Conservation (phyloP, 73 alveolate species). For the Durusdinium trenchii region DNA sequence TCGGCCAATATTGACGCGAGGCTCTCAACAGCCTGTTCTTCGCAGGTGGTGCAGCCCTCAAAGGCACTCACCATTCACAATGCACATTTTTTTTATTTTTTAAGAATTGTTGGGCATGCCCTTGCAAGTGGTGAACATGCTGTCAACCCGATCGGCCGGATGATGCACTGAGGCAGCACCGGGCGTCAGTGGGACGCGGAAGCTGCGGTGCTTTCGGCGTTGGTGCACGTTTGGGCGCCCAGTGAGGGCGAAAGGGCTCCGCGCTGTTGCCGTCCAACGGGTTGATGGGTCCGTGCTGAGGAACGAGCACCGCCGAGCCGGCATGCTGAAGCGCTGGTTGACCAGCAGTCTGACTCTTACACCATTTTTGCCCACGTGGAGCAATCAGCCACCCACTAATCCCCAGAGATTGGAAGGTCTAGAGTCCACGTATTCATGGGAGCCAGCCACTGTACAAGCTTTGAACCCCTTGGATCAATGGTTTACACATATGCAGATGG, state of each 20-base stretch:
- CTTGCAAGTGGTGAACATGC: not conserved
- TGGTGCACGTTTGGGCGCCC: slow-evolving; percentile 11
- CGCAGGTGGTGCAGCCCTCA: slow-evolving; percentile 17
- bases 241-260: not conserved
- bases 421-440: not conserved
- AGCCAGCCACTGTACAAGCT: not conserved
- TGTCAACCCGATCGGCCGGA: too few relatives aligned
- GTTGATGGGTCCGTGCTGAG: too few relatives aligned
- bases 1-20: not conserved
- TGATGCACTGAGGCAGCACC: not conserved
- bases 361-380: not conserved
- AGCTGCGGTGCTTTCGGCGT: slow-evolving; percentile 64
- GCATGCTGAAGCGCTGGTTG: slow-evolving; percentile 38
- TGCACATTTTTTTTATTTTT: too few relatives aligned
- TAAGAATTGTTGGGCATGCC: not conserved
- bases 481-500: not conserved
- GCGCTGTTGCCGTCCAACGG: too few relatives aligned
- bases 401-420: not conserved
- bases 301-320: slow-evolving; percentile 73
- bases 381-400: not conserved
- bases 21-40: slow-evolving; percentile 59
- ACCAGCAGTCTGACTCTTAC: slow-evolving; percentile 5
- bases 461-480: not conserved
- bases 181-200: slow-evolving; percentile 84
- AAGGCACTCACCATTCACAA: not conserved